Conservation (phyloP, 1,284 basidiomycete genomes). For the Tetrapyrgos nigripes region DNA sequence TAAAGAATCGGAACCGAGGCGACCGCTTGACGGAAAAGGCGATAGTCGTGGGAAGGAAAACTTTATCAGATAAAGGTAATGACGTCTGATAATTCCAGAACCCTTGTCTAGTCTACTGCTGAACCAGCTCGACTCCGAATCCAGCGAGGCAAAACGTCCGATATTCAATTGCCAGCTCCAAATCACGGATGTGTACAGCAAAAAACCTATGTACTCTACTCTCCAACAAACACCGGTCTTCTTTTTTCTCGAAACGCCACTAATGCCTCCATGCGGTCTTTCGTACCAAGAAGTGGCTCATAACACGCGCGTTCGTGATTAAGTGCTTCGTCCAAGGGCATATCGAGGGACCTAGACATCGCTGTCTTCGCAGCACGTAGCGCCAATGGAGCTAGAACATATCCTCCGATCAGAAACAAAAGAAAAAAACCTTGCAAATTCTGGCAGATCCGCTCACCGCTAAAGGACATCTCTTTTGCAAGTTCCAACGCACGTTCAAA, state of each 20-base stretch:
- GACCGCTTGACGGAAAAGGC: too few species aligned
- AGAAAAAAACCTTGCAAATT: background rate
- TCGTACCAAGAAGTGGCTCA: conserved; percentile 76
- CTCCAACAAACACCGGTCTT: conserved; percentile 81
- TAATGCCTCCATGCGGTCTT: conserved; percentile 87
- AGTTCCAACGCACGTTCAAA: conserved; percentile 71
- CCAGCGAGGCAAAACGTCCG: too few species aligned
- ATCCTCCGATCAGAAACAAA: conserved; percentile 10
- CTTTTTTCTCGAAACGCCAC: conserved; percentile 91
- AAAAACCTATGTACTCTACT: too few species aligned
- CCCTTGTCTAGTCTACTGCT: too few species aligned
- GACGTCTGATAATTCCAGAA: too few species aligned
- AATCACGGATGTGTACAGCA: too few species aligned
- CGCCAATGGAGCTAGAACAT: conserved; percentile 79
- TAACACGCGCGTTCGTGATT: conserved; percentile 91
- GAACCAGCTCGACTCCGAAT: too few species aligned
- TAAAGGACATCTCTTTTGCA: conserved; percentile 70
- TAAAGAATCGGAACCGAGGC: too few species aligned
- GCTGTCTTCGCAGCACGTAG: conserved; percentile 91
- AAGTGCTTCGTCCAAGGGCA: conserved; percentile 84
- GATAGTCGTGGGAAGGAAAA: too few species aligned
- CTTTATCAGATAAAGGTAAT: too few species aligned
- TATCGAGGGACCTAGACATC: conserved; percentile 80
- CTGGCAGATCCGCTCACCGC: conserved; percentile 58
- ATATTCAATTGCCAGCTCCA: too few species aligned